Evolutionary conservation across 2,329 filamentous ascomycete genomes (phyloP).

Genomic region (Metarhizium rileyi): DNA sequence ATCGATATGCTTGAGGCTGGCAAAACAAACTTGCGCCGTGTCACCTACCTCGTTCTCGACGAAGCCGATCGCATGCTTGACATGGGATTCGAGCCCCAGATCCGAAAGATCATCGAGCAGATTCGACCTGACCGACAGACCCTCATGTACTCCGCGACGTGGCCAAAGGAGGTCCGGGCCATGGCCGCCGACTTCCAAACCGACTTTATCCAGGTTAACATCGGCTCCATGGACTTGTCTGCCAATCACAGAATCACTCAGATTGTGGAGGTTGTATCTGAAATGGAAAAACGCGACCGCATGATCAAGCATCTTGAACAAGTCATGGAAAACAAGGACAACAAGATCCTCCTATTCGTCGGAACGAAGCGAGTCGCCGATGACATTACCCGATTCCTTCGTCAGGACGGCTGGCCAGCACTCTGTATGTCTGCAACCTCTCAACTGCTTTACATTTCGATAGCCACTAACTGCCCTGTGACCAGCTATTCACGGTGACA

Average conservation of each 20-base stretch:
- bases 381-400: slow-evolving; percentile 93
- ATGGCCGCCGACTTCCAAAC: slow-evolving; percentile 83
- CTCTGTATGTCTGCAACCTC: slow-evolving; percentile 57
- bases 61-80: slow-evolving; percentile 99
- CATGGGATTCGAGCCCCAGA: slow-evolving; percentile 99
- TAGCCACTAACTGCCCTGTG: slow-evolving; percentile 16
- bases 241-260: slow-evolving; percentile 98
- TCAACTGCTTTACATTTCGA: slow-evolving; percentile 23
- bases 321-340: slow-evolving; percentile 91
- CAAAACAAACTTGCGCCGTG: slow-evolving; percentile 95
- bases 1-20: slow-evolving; percentile 98
- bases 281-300: slow-evolving; percentile 93
- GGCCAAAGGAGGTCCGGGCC: slow-evolving; percentile 96
- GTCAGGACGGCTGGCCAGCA: slow-evolving; percentile 95
- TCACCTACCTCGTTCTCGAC: slow-evolving; percentile 96
- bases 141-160: slow-evolving; percentile 99
- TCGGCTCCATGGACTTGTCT: slow-evolving; percentile 89
- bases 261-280: slow-evolving; percentile 90
- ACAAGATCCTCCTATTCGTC: slow-evolving; percentile 94
- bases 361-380: slow-evolving; percentile 92
- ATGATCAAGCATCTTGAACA: slow-evolving; percentile 98
- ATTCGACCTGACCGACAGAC: slow-evolving; percentile 98
- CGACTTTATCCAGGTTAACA: slow-evolving; percentile 98
- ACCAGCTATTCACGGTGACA: slow-evolving; percentile 92
- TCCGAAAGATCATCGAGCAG: slow-evolving; percentile 96